These are phyloP conservation scores for Carex pumila DNA, from an alignment of 176 grass and related monocot species.

Conservation along the genomic window DNA sequence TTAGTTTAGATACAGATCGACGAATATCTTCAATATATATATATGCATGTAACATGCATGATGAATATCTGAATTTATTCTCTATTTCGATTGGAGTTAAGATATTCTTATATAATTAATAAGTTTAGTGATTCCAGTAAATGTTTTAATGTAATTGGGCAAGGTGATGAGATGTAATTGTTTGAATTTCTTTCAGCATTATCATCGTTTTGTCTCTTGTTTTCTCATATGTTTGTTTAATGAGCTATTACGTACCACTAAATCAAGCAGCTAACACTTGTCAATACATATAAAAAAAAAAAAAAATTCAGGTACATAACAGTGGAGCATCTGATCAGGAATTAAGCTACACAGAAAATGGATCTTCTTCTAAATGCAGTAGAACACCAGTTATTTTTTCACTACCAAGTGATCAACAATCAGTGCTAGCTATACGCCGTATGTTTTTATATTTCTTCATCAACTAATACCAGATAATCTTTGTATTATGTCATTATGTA, in stretches of 20 bases:
- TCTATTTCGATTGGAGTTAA: background rate
- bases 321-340: slow-evolving; percentile 12
- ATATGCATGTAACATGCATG: background rate
- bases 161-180: background rate
- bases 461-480: background rate
- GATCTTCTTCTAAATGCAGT: slow-evolving; percentile 35
- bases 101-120: background rate
- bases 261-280: background rate
- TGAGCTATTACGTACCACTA: background rate
- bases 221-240: background rate
- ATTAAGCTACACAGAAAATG: slow-evolving; percentile 15
- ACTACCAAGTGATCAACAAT: slow-evolving; percentile 22
- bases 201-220: background rate
- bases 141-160: background rate
- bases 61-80: background rate
- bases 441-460: slow-evolving; percentile 1
- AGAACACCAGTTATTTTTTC: slow-evolving; percentile 26
- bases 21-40: background rate
- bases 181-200: background rate
- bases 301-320: slow-evolving; percentile 23
- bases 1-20: too few species aligned
- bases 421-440: slow-evolving; percentile 27
- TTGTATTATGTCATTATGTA: background rate
- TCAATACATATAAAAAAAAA: background rate
- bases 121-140: background rate